phyloP scores from a whole-genome alignment of 192 early-diverging fungal genomes.

The Allomyces arbusculus region DNA sequence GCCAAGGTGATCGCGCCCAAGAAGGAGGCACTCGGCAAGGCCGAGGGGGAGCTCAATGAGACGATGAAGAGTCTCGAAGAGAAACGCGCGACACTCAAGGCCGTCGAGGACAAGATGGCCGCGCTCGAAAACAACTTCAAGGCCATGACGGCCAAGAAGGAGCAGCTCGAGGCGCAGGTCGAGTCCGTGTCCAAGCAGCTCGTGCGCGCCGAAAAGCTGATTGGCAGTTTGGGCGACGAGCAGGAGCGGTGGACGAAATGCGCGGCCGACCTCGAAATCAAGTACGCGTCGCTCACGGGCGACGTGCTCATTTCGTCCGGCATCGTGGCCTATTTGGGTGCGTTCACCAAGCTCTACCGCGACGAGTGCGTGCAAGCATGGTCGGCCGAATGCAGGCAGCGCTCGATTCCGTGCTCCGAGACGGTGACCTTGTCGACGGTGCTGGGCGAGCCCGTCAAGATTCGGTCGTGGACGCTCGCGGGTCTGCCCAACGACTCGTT shows the following conservation, averaged over 20 bases:
- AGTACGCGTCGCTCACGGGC: constrained; percentile 95
- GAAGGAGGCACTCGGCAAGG: constrained; percentile 65
- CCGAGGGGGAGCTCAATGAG: constrained; percentile 55
- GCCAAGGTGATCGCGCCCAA: constrained; percentile 86
- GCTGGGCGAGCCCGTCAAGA: constrained; percentile 74
- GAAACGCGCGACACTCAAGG: constrained; percentile 56
- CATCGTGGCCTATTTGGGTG: constrained; percentile 86
- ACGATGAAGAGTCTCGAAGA: constrained; percentile 46
- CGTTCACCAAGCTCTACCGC: constrained; percentile 93
- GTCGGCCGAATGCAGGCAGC: constrained; percentile 42
- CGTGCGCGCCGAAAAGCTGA: constrained; percentile 65
- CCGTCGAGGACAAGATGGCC: constrained; percentile 72
- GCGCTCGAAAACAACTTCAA: constrained; percentile 92
- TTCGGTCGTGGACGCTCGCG: constrained; percentile 68
- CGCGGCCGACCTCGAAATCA: constrained; percentile 75
- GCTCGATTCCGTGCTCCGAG: constrained; percentile 50
- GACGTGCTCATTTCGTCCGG: constrained; percentile 82
- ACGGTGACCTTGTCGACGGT: constrained; percentile 76
- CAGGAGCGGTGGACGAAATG: constrained; percentile 75
- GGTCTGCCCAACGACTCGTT: constrained; percentile 71
- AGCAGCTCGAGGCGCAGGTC: constrained; percentile 83
- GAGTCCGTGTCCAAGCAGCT: constrained; percentile 78
- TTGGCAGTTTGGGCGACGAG: constrained; percentile 83
- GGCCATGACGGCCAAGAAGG: constrained; percentile 72
- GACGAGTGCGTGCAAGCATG: constrained; percentile 57